Evolutionary conservation across 768 basidiomycete species (phyloP), one percentile per base, ranked within the genome.

Genomic region (Psilocybe subaeruginosa): DNA sequence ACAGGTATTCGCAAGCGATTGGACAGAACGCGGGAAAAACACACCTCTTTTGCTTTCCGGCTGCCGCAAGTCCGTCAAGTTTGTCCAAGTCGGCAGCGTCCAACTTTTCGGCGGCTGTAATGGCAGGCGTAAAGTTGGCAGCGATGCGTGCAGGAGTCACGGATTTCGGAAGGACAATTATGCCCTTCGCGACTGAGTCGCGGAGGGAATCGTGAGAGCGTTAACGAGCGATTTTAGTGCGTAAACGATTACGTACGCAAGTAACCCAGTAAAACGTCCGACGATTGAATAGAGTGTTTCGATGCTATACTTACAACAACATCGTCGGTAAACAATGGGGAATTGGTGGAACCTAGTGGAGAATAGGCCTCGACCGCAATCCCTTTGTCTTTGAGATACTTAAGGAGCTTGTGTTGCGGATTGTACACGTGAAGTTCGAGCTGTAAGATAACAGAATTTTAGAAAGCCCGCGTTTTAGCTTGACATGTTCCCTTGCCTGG

Each of bases 291-390:
- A 1, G 70, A 72, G 69, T 88, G 78, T 70, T 86, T 87, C 60
- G 76, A 68, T 1, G 90, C 91, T 59, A 94, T 81, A 64, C 80
- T 77, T 3, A 75, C 63, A 7, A 90, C 85, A 3, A 81, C 77
- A 54, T 86, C 83, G 66, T 95, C 91, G 5, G 69, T 70, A 35
- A 93, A 71, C 6, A 94, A 76, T 7, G 89, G 90, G 1, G 89
- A 84, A 66, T 82, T 80, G 9, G 85, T 80, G 8, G 87, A 90
- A 37, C 88, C 92, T 12, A 94, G 84, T 8, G 93, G 92, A 7
- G 90, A 93, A 72, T 91, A 95, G 0, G 93, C 92, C 71, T 92
- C 82, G 0, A 90, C 80, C 53, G 87, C 75, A 67, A 95, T 93
- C 17, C 78, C 79, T 70, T 92, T 86, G 16, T 80, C 78, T 69